Evolutionary conservation across 2,329 filamentous ascomycete genomes (phyloP).

Genomic region (Hypoxylon sp.): DNA sequence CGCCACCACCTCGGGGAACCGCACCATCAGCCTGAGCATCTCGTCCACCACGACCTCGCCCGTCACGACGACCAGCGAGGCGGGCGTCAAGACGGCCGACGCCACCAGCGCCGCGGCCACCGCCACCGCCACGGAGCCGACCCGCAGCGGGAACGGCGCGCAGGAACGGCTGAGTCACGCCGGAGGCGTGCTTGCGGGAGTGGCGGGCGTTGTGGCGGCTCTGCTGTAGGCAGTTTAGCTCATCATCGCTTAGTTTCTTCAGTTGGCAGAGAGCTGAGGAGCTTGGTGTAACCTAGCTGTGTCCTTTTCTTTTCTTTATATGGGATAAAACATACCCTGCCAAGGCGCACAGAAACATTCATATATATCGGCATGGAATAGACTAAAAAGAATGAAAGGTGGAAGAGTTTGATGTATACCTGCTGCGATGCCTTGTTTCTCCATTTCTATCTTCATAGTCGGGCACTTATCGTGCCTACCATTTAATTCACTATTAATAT

Average conservation of each 20-base stretch:
- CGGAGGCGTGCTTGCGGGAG: conserved; percentile 44
- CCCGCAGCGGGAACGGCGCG: conserved; percentile 27
- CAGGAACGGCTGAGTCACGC: conserved; percentile 22
- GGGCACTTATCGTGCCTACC: too few relatives aligned
- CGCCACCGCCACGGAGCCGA: conserved; percentile 9
- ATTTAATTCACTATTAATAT: too few relatives aligned
- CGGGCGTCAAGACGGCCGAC: conserved; percentile 23
- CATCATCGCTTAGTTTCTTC: too few relatives aligned
- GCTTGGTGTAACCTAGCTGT: not conserved
- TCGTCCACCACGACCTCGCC: conserved; percentile 13
- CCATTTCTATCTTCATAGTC: not conserved
- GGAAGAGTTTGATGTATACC: not conserved
- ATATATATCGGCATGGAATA: not conserved
- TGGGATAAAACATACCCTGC: not conserved
- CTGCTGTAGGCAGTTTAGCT: conserved; percentile 41
- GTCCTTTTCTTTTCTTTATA: not conserved
- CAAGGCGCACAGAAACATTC: not conserved
- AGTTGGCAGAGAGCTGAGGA: not conserved
- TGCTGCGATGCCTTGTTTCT: not conserved
- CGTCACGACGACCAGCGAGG: conserved; percentile 20
- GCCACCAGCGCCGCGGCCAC: conserved; percentile 3
- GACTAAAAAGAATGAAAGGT: not conserved
- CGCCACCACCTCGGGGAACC: conserved; percentile 39
- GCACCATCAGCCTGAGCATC: conserved; percentile 21
- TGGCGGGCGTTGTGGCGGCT: conserved; percentile 46